Evolutionary conservation across 2,329 filamentous ascomycete genomes (phyloP).

Genomic region (Scytalidium sp.): DNA sequence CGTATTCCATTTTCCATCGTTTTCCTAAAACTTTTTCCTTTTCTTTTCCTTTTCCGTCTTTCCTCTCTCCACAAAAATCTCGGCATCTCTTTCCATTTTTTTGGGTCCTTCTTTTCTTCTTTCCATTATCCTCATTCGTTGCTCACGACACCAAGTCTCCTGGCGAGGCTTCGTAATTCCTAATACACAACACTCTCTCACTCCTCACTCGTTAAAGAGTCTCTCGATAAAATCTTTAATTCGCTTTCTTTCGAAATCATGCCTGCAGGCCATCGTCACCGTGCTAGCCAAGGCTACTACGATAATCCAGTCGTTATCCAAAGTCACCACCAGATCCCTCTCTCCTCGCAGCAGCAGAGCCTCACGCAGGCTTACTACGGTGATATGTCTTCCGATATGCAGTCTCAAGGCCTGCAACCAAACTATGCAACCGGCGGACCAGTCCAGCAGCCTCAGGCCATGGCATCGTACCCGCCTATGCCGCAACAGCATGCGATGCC

Average conservation of each 20-base stretch:
- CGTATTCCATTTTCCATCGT: constrained; percentile 18
- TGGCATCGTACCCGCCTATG: neutral
- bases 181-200: constrained; percentile 19
- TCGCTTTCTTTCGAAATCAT: constrained; percentile 14
- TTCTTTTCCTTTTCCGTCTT: constrained; percentile 6
- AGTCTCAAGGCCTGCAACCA: neutral
- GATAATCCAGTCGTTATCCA: constrained; percentile 15
- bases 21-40: constrained; percentile 17
- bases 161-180: constrained; percentile 22
- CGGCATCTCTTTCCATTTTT: constrained; percentile 6
- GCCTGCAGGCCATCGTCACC: constrained; percentile 22
- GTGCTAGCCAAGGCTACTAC: constrained; percentile 20
- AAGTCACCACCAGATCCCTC: constrained; percentile 9
- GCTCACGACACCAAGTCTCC: constrained; percentile 21
- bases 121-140: constrained; percentile 15
- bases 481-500: constrained; percentile 4
- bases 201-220: constrained; percentile 4
- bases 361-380: neutral
- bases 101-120: constrained; percentile 15
- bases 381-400: neutral
- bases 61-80: neutral
- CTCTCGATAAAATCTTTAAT: no score
- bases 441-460: constrained; percentile 8
- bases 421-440: constrained; percentile 11
- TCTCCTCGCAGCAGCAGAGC: neutral